Evolutionary conservation across 441 rosid genomes (phyloP).

Genomic region (Erodium texanum): DNA sequence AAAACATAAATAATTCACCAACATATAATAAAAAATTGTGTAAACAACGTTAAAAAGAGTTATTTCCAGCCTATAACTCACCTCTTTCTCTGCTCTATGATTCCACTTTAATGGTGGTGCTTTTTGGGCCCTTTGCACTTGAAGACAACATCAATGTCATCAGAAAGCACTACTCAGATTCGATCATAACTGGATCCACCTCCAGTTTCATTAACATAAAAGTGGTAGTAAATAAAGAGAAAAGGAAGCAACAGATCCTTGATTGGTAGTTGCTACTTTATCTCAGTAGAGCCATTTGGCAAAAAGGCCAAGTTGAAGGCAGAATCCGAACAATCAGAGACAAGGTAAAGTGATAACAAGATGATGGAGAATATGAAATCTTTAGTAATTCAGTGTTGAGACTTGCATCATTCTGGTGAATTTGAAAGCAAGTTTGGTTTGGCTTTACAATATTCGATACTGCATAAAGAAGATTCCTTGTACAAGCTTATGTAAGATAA

Average conservation of each 20-base stretch:
- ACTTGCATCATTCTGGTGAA: no score
- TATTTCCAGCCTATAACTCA: no score
- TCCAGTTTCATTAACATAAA: background rate
- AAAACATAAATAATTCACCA: no score
- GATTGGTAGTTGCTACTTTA: no score
- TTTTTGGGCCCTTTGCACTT: no score
- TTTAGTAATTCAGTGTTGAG: no score
- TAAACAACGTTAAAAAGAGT: no score
- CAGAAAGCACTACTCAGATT: background rate
- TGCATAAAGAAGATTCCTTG: constrained; percentile 5
- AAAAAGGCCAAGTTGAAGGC: background rate
- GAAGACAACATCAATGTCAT: background rate
- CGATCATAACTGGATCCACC: background rate
- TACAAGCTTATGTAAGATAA: background rate
- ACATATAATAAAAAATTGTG: no score
- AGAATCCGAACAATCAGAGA: background rate
- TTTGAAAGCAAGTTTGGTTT: background rate
- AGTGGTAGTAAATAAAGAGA: background rate
- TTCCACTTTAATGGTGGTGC: background rate
- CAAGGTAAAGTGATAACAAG: background rate
- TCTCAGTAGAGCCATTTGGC: background rate
- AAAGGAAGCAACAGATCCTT: background rate
- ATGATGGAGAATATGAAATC: background rate
- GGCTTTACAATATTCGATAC: constrained; percentile 3
- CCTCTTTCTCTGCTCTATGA: background rate